Evolutionary conservation across 441 rosid genomes (phyloP).

Genomic region (Rhodomyrtus psidioides): DNA sequence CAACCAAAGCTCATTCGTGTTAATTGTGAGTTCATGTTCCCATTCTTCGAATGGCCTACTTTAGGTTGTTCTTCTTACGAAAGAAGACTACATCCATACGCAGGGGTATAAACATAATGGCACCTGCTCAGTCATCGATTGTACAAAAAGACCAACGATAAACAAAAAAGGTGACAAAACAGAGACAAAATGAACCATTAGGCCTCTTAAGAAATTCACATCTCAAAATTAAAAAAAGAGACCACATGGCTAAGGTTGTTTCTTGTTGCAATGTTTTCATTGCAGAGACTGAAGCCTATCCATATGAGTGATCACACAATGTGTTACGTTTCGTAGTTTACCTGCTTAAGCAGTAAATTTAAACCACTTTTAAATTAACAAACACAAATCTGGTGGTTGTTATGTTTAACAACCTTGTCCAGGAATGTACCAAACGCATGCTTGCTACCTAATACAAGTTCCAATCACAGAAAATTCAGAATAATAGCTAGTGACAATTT

Average conservation of each 20-base stretch:
- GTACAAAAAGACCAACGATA: not conserved
- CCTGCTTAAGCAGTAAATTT: not conserved
- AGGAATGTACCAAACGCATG: not conserved
- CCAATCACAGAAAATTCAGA: not conserved
- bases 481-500: not conserved
- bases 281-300: not conserved
- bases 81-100: not conserved
- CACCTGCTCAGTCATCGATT: not conserved
- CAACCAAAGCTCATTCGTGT: not conserved
- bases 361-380: not conserved
- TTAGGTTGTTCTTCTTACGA: not conserved
- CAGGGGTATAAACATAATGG: not conserved
- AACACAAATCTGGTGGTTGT: not conserved
- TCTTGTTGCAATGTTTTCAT: not conserved
- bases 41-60: not conserved
- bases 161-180: not conserved
- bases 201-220: not conserved
- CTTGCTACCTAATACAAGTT: not conserved
- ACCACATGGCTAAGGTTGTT: not conserved
- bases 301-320: not conserved
- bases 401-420: not conserved
- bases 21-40: not conserved
- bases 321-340: not conserved
- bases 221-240: not conserved
- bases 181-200: not conserved